Evolutionary conservation across 208 protist species (phyloP), one percentile per base, ranked within the genome.

Genomic region (Leishmania tarentolae): DNA sequence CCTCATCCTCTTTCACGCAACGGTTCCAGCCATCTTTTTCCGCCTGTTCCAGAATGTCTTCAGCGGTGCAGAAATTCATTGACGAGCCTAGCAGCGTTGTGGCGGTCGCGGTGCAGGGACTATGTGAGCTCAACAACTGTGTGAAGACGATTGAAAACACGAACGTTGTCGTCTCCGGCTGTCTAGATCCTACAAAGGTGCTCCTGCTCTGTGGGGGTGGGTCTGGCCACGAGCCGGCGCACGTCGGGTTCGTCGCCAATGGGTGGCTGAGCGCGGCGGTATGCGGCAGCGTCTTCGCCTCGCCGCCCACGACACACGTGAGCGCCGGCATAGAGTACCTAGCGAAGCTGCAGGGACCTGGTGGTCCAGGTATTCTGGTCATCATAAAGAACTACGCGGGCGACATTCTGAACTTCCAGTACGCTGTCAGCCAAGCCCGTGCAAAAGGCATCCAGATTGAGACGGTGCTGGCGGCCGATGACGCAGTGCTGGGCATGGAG

Each of bases 371-470:
- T 5, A 88, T 93, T 47, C 84, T 99, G 11, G 82, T 99, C 66
- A 91, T 99, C 73, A 87, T 99, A 6, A 99, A 98, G 76, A 98
- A 98, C 80, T 99, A 98, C 85, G 93, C 93, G 3, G 97, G 98
- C 19, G 98, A 98, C 76, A 76, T 90, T 37, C 79, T 99, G 17
- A 97, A 96, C 73, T 99, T 99, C 83, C 87, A 86, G 46, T 91
- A 96, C 66, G 97, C 96, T 28, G 86, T 92, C n/a, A 83, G 92
- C 8, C 87, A 94, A 76, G 94, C 92, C 5, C 76, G 79, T 17
- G 76, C 84, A 72, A 70, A 83, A 42, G 90, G 91, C 15, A 85
- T 93, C 40, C 81, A 53, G n/a, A 88, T 97, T 0, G 91, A 95
- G 71, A 88, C 89, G 47, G 88, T 97, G 37, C 77, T 98, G 19